Conservation (phyloP, 768 basidiomycete genomes). For the Clavulina sp. region DNA sequence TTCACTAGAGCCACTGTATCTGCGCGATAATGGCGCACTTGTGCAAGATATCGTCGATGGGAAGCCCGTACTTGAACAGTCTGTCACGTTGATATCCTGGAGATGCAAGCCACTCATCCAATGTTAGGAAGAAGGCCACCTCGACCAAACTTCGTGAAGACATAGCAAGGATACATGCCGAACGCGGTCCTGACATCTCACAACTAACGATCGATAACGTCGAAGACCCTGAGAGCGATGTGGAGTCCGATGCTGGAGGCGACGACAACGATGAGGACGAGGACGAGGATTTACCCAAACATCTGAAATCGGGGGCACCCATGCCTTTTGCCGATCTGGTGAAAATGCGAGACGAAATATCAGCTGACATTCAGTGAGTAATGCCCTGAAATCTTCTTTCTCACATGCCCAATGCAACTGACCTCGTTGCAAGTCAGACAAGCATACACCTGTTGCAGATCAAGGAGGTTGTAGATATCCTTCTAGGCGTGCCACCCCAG, state of each 20-base stretch:
- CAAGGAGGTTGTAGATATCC: slow-evolving; percentile 43
- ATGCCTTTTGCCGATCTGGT: slow-evolving; percentile 61
- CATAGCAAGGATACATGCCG: slow-evolving; percentile 48
- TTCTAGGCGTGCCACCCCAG: slow-evolving; percentile 29
- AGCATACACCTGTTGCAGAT: slow-evolving; percentile 64
- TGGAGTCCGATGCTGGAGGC: slow-evolving; percentile 18
- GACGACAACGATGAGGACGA: slow-evolving; percentile 3
- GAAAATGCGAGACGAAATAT: slow-evolving; percentile 54
- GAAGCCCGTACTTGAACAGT: slow-evolving; percentile 50
- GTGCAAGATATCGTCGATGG: slow-evolving; percentile 27
- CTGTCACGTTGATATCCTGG: background rate
- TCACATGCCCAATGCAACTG: slow-evolving; percentile 1
- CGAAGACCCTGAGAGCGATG: slow-evolving; percentile 14
- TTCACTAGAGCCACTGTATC: background rate
- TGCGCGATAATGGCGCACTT: slow-evolving; percentile 38
- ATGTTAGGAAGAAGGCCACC: slow-evolving; percentile 15
- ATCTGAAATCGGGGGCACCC: slow-evolving; percentile 9
- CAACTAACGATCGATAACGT: slow-evolving; percentile 20
- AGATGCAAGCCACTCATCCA: background rate
- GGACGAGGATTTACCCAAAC: slow-evolving; percentile 9
- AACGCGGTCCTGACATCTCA: slow-evolving; percentile 63
- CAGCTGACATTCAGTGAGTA: slow-evolving; percentile 57
- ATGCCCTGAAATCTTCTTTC: background rate
- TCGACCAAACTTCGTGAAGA: slow-evolving; percentile 44
- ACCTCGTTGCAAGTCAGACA: no score